Percentiles rank a stretch among this genome's conserved stretches.
phyloP scores from a whole-genome alignment of 2,329 filamentous ascomycete genomes.

The Penicillium janthinellum region DNA sequence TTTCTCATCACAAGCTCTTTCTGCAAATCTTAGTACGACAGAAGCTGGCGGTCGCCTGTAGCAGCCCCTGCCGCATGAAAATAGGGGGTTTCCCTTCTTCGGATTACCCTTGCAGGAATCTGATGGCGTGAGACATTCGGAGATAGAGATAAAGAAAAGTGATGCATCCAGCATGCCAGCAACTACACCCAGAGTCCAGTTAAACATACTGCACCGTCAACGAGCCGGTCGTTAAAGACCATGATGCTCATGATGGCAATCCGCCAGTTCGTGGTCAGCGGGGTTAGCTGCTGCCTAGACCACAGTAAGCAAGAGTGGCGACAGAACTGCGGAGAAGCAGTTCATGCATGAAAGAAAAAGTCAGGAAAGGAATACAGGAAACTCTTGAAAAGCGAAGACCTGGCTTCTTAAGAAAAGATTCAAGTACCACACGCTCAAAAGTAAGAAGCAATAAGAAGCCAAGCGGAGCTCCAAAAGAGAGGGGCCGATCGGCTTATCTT shows the following conservation, averaged over 20 bases:
- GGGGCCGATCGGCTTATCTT: constrained; percentile 16
- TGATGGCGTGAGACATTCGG: too few relatives aligned
- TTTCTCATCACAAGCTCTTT: too few relatives aligned
- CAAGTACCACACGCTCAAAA: neutral
- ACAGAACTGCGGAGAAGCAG: neutral
- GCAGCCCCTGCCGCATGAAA: too few relatives aligned
- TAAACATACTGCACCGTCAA: neutral
- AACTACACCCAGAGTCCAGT: neutral
- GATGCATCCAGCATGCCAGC: neutral
- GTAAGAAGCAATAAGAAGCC: neutral
- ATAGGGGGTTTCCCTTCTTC: too few relatives aligned
- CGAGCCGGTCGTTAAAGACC: neutral
- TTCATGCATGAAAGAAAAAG: neutral
- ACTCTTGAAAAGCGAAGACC: neutral
- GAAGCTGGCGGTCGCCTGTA: too few relatives aligned
- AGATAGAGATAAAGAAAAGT: too few relatives aligned
- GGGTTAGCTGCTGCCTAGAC: constrained; percentile 20
- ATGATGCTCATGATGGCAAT: neutral
- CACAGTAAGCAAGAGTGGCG: neutral
- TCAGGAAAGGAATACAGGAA: neutral
- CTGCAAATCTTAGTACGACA: too few relatives aligned
- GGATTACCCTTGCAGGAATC: too few relatives aligned
- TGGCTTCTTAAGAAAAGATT: neutral
- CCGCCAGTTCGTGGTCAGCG: neutral
- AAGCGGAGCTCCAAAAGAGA: constrained; percentile 4